These are phyloP conservation scores for Neoboletus magnificus DNA, from an alignment of 768 basidiomycete species.

Conservation along the genomic window DNA sequence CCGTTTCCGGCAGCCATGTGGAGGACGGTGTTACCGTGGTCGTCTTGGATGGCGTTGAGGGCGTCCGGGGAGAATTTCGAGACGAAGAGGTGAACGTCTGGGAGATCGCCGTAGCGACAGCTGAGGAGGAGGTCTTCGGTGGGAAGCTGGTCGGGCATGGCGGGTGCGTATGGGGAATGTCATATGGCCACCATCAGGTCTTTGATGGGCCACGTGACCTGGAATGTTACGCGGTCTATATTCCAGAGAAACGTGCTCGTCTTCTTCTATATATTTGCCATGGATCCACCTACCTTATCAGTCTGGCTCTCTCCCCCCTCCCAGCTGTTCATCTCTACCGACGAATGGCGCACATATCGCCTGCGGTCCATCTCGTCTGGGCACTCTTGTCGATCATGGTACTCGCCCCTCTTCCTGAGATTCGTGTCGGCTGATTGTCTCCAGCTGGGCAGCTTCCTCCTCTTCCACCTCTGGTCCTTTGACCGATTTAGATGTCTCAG, in stretches of 20 bases:
- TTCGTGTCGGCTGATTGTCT: background rate
- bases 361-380: conserved; percentile 64
- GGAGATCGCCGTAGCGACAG: conserved; percentile 85
- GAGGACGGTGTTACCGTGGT: conserved; percentile 72
- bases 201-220: background rate
- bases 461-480: conserved; percentile 78
- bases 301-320: background rate
- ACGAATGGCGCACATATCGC: conserved; percentile 61
- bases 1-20: conserved; percentile 92
- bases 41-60: conserved; percentile 57
- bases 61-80: conserved; percentile 50
- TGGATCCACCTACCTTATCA: background rate
- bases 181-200: background rate
- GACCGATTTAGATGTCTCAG: conserved; percentile 73
- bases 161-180: background rate
- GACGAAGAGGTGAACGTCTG: conserved; percentile 69
- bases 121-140: conserved; percentile 70
- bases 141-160: conserved; percentile 17
- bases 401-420: background rate
- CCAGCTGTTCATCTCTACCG: too few species aligned
- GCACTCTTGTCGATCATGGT: conserved; percentile 52
- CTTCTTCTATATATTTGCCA: background rate
- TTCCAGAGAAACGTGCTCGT: too few species aligned
- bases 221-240: too few species aligned
- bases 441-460: conserved; percentile 58